phyloP scores from a whole-genome alignment of 768 basidiomycete species.

The Auricularia cornea region DNA sequence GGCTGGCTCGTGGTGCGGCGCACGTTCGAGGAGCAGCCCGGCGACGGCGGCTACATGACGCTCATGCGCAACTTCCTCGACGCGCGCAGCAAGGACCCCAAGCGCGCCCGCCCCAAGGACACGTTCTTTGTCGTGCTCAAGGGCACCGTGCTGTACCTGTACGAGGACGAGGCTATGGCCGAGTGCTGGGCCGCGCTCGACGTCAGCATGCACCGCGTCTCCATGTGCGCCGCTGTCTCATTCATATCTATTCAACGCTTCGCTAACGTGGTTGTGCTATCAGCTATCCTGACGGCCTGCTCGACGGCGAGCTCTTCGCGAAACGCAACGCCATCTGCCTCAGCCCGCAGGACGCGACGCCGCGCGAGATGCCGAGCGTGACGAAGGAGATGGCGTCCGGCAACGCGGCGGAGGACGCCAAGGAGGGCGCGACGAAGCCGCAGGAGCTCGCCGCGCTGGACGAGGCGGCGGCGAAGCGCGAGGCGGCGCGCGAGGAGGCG shows the following conservation, averaged over 20 bases:
- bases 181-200: conserved; percentile 92
- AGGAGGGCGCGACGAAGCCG: conserved; percentile 26
- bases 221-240: conserved; percentile 37
- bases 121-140: conserved; percentile 91
- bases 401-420: conserved; percentile 15
- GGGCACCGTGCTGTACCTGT: conserved; percentile 83
- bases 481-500: conserved; percentile 41
- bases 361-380: conserved; percentile 37
- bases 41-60: conserved; percentile 67
- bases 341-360: conserved; percentile 37
- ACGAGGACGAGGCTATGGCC: conserved; percentile 85
- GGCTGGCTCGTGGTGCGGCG: conserved; percentile 79
- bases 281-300: conserved; percentile 46
- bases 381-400: conserved; percentile 45
- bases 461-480: conserved; percentile 23
- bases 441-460: conserved; percentile 29
- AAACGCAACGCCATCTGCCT: conserved; percentile 84
- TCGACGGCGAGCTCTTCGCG: conserved; percentile 85
- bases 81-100: conserved; percentile 76
- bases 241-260: neutral
- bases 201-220: conserved; percentile 67
- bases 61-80: conserved; percentile 74
- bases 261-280: no score
- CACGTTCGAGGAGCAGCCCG: conserved; percentile 58
- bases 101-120: conserved; percentile 77